Percentiles rank a stretch among this genome's conserved stretches.
phyloP scores from a whole-genome alignment of 306 rosid genomes.

The Vicia faba region DNA sequence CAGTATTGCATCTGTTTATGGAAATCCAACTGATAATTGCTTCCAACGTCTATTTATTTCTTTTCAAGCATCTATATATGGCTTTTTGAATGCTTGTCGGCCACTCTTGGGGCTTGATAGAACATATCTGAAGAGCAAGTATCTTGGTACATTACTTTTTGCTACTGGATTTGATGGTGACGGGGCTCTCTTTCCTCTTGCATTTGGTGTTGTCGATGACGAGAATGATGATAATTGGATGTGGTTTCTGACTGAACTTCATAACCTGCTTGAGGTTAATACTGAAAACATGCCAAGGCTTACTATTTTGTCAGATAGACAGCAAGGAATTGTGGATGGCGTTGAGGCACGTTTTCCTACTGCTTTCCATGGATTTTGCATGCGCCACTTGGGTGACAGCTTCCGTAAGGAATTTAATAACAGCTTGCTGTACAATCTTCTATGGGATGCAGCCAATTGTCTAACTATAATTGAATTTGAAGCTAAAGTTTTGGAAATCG shows the following conservation, averaged over 20 bases:
- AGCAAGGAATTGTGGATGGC: slow-evolving; percentile 79
- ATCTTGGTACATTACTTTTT: slow-evolving; percentile 76
- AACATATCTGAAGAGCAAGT: slow-evolving; percentile 75
- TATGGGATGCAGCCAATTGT: slow-evolving; percentile 85
- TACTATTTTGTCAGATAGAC: slow-evolving; percentile 83
- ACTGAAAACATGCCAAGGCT: slow-evolving; percentile 93
- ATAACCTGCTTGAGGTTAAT: slow-evolving; percentile 72
- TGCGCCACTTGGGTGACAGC: slow-evolving; percentile 84
- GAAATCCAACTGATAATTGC: slow-evolving; percentile 62
- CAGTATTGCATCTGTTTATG: slow-evolving; percentile 82
- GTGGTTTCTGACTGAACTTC: slow-evolving; percentile 93
- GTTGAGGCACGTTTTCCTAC: slow-evolving; percentile 82
- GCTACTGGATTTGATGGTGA: slow-evolving; percentile 87
- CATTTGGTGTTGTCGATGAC: slow-evolving; percentile 88
- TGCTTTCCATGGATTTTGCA: slow-evolving; percentile 89
- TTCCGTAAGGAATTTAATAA: slow-evolving; percentile 87
- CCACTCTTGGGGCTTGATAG: slow-evolving; percentile 86
- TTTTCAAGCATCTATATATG: slow-evolving; percentile 82
- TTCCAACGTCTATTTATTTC: slow-evolving; percentile 85
- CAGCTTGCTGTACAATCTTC: slow-evolving; percentile 65
- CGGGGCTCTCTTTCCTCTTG: slow-evolving; percentile 81
- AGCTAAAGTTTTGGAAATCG: slow-evolving; percentile 70
- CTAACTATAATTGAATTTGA: slow-evolving; percentile 78
- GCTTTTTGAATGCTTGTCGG: slow-evolving; percentile 81
- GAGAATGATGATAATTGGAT: slow-evolving; percentile 87